Evolutionary conservation across 2,329 filamentous ascomycete genomes (phyloP).

Genomic region (Acarospora socialis): DNA sequence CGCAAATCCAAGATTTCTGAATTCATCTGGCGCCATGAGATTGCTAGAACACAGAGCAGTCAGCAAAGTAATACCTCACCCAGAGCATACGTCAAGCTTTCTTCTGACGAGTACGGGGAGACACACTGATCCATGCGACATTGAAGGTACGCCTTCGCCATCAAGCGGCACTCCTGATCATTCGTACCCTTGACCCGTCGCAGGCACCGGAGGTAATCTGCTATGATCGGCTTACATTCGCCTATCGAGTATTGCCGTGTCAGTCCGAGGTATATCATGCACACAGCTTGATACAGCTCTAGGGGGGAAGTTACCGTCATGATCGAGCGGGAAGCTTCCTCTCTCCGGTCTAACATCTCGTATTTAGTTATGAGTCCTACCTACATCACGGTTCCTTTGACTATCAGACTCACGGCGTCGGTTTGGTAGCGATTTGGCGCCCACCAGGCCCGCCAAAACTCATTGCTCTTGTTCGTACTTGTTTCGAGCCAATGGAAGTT

Average conservation of each 20-base stretch:
- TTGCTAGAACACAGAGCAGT: constrained; percentile 43
- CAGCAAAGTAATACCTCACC: neutral
- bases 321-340: constrained; percentile 91
- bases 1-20: constrained; percentile 79
- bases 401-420: constrained; percentile 46
- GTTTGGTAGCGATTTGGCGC: constrained; percentile 48
- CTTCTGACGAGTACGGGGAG: neutral
- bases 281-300: neutral
- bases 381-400: neutral
- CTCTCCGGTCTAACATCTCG: constrained; percentile 55
- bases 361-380: neutral
- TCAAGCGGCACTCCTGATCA: constrained; percentile 65
- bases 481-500: no score
- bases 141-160: constrained; percentile 77
- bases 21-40: constrained; percentile 89
- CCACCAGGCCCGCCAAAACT: constrained; percentile 62
- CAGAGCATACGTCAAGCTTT: neutral
- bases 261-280: neutral
- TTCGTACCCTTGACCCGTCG: constrained; percentile 74
- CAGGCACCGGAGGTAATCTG: constrained; percentile 71
- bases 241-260: constrained; percentile 35
- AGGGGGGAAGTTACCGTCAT: constrained; percentile 46
- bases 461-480: no score
- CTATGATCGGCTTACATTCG: constrained; percentile 87
- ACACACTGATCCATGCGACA: constrained; percentile 91